Evolutionary conservation across 257 asterid genomes (phyloP), one percentile per base, ranked within the genome.

Genomic region (Solanum appendiculatum): DNA sequence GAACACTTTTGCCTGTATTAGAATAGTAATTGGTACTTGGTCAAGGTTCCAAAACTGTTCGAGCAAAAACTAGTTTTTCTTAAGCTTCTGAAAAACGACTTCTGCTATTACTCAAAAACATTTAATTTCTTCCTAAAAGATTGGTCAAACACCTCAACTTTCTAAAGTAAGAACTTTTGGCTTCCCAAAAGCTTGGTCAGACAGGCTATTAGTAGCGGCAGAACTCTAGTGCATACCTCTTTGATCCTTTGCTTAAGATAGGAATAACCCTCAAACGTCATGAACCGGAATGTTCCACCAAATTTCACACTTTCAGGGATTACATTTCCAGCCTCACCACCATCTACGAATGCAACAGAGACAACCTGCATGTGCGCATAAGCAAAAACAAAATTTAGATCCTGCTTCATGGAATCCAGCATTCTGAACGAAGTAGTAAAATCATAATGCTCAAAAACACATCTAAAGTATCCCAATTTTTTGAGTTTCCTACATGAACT

Each of bases 261-360:
- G 48, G 94, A 86, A 68, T 46, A 81, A 21, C 95, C 88, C 74
- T 94, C 93, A 2, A 91, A 86, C 64, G 90, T 91, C 91, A 93
- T 4, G 91, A 91, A 95, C 48, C 99, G 93, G 69, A 93, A 95
- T 8, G 98, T 95, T 86, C 99, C 99, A 87, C 98, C 98, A 86
- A 95, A 94, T 58, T 91, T 90, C 18, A 95, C 97, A 7, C 89
- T 89, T 85, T 93, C 97, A 9, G 99, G 98, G 85, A 96, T 92
- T 33, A 95, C 94, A 87, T 95, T 95, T 14, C 60, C 90, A 12
- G 98, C 97, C 21, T 90, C 87, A 48, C 98, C 98, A 46, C 96
- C 98, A 39, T 92, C 90, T 69, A 95, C 91, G n/a, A 86, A 96
- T 85, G 94, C 96, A 87, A 93, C 77, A 21, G 99, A 89, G 86